Evolutionary conservation across 768 basidiomycete species (phyloP), one percentile per base, ranked within the genome.

Genomic region (Auriculariales sp.): DNA sequence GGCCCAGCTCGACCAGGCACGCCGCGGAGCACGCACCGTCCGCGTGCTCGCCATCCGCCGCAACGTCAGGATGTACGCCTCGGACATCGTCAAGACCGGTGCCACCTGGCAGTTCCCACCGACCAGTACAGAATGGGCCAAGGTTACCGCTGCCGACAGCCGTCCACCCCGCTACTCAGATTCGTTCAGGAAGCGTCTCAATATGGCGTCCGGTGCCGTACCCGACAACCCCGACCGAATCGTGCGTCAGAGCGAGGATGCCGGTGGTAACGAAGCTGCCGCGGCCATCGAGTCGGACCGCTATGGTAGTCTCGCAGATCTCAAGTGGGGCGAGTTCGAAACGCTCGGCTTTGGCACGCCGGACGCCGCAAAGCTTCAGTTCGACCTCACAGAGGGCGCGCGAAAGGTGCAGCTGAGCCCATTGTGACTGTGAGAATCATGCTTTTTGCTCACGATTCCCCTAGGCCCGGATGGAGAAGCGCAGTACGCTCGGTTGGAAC

Each of bases 251-350:
- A 0, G 60, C 73, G 2, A 74, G 73, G 2, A 59, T 66, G 0
- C 66, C 72, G 1, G 74, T 73, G 0, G 69, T 71, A 35, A 65
- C 71, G 7, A 60, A 60, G 4, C 66, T 66, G 3, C 56, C 56
- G 11, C 54, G 50, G 3, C 58, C 60, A 5, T 42, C 53, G 68
- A 68, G 11, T 82, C 82, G 53, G 83, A 83, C 50, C 71, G 80
- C 10, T 94, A 87, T 65, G 73, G 79, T 49, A 88, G 78, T 52
- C 60, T 93, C 55, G 85, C 89, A 0, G 88, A 94, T 51, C 66
- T 92, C 54, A 84, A 81, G 58, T 95, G 92, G 92, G 89, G 89
- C 5, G 81, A 86, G 60, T 97, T 95, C 58, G 89, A 93, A 69
- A 66, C 73, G 32, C 72, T 79, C 64, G 92, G 92, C 0, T 95